These are phyloP conservation scores for Emergomyces orientalis DNA, from an alignment of 2,329 filamentous ascomycete genomes.

Conservation along the genomic window DNA sequence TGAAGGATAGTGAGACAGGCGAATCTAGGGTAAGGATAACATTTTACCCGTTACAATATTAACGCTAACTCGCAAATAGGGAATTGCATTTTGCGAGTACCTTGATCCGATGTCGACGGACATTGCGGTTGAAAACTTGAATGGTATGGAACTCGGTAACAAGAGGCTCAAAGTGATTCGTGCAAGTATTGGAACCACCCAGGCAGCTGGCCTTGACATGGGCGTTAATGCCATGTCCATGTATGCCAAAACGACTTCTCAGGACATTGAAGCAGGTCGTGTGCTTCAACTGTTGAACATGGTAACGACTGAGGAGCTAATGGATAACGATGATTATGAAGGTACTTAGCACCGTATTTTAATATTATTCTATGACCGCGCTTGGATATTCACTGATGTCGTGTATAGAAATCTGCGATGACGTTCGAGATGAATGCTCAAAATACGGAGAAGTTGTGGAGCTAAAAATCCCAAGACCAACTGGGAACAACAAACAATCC, in stretches of 20 bases:
- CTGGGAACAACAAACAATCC: conserved; percentile 70
- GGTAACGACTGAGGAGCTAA: conserved; percentile 90
- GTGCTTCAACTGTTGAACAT: conserved; percentile 95
- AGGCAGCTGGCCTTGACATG: conserved; percentile 85
- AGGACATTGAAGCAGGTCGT: conserved; percentile 66
- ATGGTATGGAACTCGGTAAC: conserved; percentile 88
- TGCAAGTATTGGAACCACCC: conserved; percentile 88
- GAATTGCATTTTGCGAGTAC: conserved; percentile 96
- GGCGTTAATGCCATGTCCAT: conserved; percentile 97
- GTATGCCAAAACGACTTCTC: conserved; percentile 80
- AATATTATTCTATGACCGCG: not conserved
- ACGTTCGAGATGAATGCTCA: conserved; percentile 82
- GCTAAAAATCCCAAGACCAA: conserved; percentile 87
- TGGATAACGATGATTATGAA: conserved; percentile 91
- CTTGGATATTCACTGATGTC: not conserved
- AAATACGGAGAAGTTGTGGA: conserved; percentile 81
- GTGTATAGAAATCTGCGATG: conserved; percentile 79
- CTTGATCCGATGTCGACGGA: conserved; percentile 64
- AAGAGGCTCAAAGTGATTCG: conserved; percentile 75
- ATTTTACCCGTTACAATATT: not conserved
- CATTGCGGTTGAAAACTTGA: conserved; percentile 80
- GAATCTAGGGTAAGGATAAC: conserved; percentile 67
- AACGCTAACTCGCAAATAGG: conserved; percentile 42
- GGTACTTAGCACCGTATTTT: conserved; percentile 46
- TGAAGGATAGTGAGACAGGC: conserved; percentile 75